Base-by-base conservation (phyloP, 805 yeast genomes). In the Saccharomycopsis synnaedendra region DNA sequence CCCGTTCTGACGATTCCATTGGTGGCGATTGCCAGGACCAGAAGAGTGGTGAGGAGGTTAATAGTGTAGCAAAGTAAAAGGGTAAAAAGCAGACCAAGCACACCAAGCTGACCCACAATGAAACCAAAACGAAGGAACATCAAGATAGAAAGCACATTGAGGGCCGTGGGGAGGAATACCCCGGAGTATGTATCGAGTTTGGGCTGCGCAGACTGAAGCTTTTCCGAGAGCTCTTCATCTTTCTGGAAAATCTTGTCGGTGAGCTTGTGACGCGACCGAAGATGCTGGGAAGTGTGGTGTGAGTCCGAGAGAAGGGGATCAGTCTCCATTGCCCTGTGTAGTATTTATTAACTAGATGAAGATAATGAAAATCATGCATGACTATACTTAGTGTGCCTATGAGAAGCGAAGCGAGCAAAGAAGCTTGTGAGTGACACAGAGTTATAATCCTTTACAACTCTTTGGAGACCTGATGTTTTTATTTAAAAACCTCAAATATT, bases 1-100 rank as follows among this genome's bases (percentile, higher is more conserved):
- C 99, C 99, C 9, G 97, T 97, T 56, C 88, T 76, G 3, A 93
- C 97, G 0, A 95, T 87, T 28, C 99, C 99, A 60, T 93, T 93
- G 1, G 99, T 93, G 2, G 97, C 87, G 52, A 93, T 93, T 1
- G 98, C 98, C 47, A 95, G 85, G 50, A 93, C 80, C 27, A 96
- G 85, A 55, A 93, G 64, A 0, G 95, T 86, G 0, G 98, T 93
- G 48, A 93, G 68, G 4, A 87, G 68, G 60, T 90, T 83, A 53
- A 93, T 87, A 3, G 78, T 60, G 61, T 89, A 93, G 43, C 95
- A 83, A 61, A 87, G 61, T 2, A 81, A 47, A 37, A 93, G 67
- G 28, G 90, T 64, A 1, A 76, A 64, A 29, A 88, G 56, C 3
- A 95, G 72, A 4, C 97, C 97, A 11, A 83, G 46, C 4, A 90